Conservation (phyloP, 352 stramenopile species). For the Phytophthora meadii region DNA sequence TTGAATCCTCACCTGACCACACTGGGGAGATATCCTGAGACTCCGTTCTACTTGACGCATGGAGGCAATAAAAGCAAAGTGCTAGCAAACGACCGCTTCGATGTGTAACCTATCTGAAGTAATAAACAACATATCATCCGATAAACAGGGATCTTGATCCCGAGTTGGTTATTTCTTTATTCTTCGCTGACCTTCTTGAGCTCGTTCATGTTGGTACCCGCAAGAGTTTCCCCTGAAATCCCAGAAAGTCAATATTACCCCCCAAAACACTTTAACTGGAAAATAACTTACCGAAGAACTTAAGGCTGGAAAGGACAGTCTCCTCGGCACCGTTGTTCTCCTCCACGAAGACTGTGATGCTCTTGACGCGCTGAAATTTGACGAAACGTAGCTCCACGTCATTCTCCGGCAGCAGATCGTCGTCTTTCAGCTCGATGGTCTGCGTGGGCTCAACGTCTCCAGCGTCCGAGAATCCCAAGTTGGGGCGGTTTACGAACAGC, state of each 20-base stretch:
- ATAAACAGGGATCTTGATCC: not conserved
- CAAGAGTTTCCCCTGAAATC: constrained; percentile 63
- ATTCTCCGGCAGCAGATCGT: constrained; percentile 57
- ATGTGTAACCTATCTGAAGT: constrained; percentile 44
- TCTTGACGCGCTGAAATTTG: constrained; percentile 85
- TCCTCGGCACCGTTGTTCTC: constrained; percentile 75
- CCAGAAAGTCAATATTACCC: constrained; percentile 9
- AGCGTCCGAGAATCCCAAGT: constrained; percentile 78
- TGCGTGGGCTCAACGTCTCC: constrained; percentile 76
- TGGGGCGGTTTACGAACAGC: constrained; percentile 76
- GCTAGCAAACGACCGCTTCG: constrained; percentile 69
- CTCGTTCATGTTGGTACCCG: constrained; percentile 88
- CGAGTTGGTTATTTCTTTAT: constrained; percentile 35
- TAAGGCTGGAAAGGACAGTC: constrained; percentile 68
- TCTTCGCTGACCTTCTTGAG: constrained; percentile 87
- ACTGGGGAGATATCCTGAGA: constrained; percentile 48
- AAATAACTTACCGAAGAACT: constrained; percentile 59
- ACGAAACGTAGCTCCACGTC: constrained; percentile 82
- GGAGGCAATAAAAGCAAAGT: constrained; percentile 76
- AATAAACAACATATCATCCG: not conserved
- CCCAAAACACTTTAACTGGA: not conserved
- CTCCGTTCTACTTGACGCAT: constrained; percentile 65
- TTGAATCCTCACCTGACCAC: constrained; percentile 57
- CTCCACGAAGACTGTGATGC: constrained; percentile 82
- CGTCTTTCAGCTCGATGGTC: constrained; percentile 64